Base-by-base conservation (phyloP, 805 yeast genomes). In the Lipomyces kockii region DNA sequence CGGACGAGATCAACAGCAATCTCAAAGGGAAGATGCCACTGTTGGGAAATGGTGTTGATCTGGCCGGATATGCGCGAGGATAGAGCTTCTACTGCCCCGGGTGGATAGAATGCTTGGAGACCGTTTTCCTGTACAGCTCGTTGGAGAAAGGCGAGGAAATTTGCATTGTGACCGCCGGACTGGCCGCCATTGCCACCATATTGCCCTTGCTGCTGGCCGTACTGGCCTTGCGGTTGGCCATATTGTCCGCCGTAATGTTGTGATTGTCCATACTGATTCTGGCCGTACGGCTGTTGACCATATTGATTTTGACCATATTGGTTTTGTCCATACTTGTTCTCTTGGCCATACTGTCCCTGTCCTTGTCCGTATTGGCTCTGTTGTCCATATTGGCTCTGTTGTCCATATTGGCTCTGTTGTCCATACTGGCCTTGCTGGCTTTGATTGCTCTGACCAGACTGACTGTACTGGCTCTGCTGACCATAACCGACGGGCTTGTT, bases 11-110 rank as follows among this genome's bases (percentile, higher is more conserved):
- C 78, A 35, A 64, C 71, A 22, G 77, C 78, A 57, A 76, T 64
- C 66, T 75, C 76, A 63, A 66, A 64, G n/a, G 78, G 77, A 39
- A 76, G 69, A 9, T 68, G 53, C 78, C 78, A 76, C 32, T 58
- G 54, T 59, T 71, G 72, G 39, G 74, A 68, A 49, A 75, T 60
- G 58, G 64, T 68, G 32, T 52, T 43, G 27, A 68, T 12, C 55
- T 73, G 76, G 22, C 69, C 59, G 29, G 62, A 32, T 22, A 75
- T 69, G 32, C 74, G 63, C 22, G 65, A 56, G 17, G 76, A 76
- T 35, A 75, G 56, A 56, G 72, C 75, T 69, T 75, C 75, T 25
- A 75, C 65, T 2, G 74, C 64, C 58, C 75, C 75, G 8, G 77
- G 77, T 35, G 77, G 75, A 63, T 75, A 75, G 64, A 75, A 75